A percentile compares a stretch with the other conserved stretches of the same genome.
phyloP scores from a whole-genome alignment of 2,329 filamentous ascomycete species.

The Bisporella sp. region DNA sequence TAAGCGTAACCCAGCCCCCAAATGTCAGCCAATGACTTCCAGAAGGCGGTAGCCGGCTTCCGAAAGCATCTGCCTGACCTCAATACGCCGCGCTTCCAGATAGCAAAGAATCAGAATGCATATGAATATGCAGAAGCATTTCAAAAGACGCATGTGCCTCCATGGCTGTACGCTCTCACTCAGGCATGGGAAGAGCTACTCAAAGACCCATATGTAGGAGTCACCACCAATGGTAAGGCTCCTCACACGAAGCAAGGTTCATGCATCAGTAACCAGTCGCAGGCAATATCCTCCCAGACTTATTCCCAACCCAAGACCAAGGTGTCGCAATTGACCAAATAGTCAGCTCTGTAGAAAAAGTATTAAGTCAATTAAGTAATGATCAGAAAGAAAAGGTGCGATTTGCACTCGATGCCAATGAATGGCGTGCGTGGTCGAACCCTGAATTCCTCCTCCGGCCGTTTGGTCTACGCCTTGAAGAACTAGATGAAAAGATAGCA shows the following conservation, averaged over 20 bases:
- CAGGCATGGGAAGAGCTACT: slow-evolving; percentile 67
- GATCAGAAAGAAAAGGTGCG: slow-evolving; percentile 32
- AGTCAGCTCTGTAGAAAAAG: slow-evolving; percentile 41
- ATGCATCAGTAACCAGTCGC: slow-evolving; percentile 53
- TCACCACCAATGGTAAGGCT: slow-evolving; percentile 11
- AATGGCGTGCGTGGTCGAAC: slow-evolving; percentile 14
- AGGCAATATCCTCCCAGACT: slow-evolving; percentile 29
- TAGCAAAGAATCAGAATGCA: slow-evolving; percentile 54
- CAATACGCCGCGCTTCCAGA: slow-evolving; percentile 51
- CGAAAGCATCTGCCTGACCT: slow-evolving; percentile 57
- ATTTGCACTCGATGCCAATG: slow-evolving; percentile 48
- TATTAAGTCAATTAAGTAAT: slow-evolving; percentile 2
- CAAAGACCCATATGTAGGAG: slow-evolving; percentile 21
- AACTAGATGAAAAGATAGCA: slow-evolving; percentile 1
- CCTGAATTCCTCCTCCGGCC: slow-evolving; percentile 10
- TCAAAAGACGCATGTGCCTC: slow-evolving; percentile 43
- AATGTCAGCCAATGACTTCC: background rate
- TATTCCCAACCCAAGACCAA: slow-evolving; percentile 9
- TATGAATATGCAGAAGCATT: slow-evolving; percentile 57
- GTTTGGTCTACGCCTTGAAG: slow-evolving; percentile 9
- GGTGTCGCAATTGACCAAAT: slow-evolving; percentile 9
- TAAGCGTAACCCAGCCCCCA: too few relatives aligned
- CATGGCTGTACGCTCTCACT: slow-evolving; percentile 48
- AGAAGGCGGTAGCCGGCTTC: slow-evolving; percentile 32
- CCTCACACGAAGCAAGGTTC: slow-evolving; percentile 25